Conservation (phyloP, 495 filamentous ascomycete genomes). For the Cairneyella variabilis region DNA sequence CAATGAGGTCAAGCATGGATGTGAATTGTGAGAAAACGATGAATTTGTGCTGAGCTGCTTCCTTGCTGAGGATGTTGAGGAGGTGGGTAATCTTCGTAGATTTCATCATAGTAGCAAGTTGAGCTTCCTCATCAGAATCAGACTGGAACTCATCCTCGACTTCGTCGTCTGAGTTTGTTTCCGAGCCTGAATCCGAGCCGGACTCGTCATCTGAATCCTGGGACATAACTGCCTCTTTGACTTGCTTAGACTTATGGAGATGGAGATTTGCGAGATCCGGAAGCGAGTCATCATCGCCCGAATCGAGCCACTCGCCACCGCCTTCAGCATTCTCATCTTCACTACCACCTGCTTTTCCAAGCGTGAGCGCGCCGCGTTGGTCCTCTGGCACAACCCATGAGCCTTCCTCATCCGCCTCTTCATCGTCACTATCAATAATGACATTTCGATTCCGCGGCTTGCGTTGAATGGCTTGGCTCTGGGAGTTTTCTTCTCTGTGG, state of each 20-base stretch:
- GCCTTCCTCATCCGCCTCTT: conserved; percentile 58
- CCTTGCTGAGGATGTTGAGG: conserved; percentile 73
- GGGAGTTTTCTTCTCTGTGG: conserved; percentile 35
- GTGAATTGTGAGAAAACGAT: conserved; percentile 98
- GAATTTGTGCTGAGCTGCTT: conserved; percentile 78
- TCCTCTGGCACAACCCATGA: conserved; percentile 72
- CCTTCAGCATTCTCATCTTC: conserved; percentile 87
- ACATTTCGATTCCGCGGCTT: conserved; percentile 36
- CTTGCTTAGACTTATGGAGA: neutral
- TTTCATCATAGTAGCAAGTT: conserved; percentile 39
- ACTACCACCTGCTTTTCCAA: conserved; percentile 75
- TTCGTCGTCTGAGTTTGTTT: conserved; percentile 28
- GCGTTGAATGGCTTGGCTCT: conserved; percentile 9
- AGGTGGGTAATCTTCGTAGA: conserved; percentile 91
- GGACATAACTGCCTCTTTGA: conserved; percentile 10
- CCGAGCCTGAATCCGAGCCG: conserved; percentile 12
- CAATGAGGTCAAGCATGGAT: conserved; percentile 90
- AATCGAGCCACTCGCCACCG: conserved; percentile 71
- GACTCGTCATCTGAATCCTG: conserved; percentile 14
- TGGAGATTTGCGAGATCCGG: conserved; percentile 22
- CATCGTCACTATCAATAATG: conserved; percentile 37
- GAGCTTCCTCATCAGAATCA: conserved; percentile 39
- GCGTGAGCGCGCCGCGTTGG: conserved; percentile 48
- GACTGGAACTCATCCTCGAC: conserved; percentile 36
- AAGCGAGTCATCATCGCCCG: conserved; percentile 55